Conservation (phyloP, 805 yeast genomes). For the Saccharomycopsis javanensis region DNA sequence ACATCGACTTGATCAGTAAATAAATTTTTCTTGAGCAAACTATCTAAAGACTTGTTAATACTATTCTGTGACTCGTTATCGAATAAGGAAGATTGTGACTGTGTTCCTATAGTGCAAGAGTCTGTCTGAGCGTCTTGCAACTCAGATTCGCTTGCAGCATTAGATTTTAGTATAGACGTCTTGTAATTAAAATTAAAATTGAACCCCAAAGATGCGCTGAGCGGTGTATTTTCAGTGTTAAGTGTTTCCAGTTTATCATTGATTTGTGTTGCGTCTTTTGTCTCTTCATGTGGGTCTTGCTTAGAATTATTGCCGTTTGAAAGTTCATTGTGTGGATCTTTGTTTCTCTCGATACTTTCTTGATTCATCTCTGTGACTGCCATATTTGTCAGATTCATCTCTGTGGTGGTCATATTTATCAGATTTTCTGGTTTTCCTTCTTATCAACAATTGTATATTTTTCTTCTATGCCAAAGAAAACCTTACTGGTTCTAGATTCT, state of each 20-base stretch:
- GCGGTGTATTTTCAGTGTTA: not conserved
- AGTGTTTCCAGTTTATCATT: not conserved
- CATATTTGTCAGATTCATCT: too few relatives aligned
- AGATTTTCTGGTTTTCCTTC: too few relatives aligned
- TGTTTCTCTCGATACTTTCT: too few relatives aligned
- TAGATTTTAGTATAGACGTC: not conserved
- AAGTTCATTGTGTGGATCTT: not conserved
- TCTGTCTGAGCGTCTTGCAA: not conserved
- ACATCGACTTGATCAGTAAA: not conserved
- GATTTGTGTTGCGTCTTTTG: too few relatives aligned
- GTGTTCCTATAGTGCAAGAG: not conserved
- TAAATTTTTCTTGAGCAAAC: not conserved
- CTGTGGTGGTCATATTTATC: too few relatives aligned
- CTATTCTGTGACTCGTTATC: not conserved
- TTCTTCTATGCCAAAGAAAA: too few relatives aligned
- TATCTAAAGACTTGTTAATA: not conserved
- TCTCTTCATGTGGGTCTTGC: too few relatives aligned
- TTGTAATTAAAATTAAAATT: not conserved
- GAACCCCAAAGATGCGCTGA: not conserved
- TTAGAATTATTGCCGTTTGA: too few relatives aligned
- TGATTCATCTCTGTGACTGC: too few relatives aligned
- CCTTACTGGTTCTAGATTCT: too few relatives aligned
- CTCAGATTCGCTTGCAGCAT: not conserved
- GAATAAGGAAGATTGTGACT: not conserved
- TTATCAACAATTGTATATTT: too few relatives aligned